Percentiles rank a stretch among this genome's conserved stretches.
Conservation (phyloP, 2,329 filamentous ascomycete genomes). For the Calycina herbarum region DNA sequence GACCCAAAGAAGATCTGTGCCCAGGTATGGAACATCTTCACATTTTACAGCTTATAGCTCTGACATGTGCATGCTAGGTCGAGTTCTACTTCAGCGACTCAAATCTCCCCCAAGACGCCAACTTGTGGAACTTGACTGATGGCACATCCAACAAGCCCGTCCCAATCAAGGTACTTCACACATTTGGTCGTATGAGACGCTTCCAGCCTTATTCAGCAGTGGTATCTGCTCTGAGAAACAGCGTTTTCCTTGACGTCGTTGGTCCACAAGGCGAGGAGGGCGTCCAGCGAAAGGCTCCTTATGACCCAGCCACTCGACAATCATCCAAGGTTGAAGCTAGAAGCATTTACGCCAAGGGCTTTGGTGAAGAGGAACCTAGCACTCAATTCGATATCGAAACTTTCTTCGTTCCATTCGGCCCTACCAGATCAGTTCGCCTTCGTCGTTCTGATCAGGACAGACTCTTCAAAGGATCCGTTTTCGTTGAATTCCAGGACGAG, state of each 20-base stretch:
- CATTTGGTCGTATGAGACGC: slow-evolving; percentile 93
- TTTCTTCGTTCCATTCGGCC: slow-evolving; percentile 81
- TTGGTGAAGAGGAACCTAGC: slow-evolving; percentile 77
- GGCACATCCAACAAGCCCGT: slow-evolving; percentile 82
- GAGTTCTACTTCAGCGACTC: slow-evolving; percentile 96
- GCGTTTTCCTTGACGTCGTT: slow-evolving; percentile 68
- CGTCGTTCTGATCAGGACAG: slow-evolving; percentile 68
- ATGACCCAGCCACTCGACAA: slow-evolving; percentile 59
- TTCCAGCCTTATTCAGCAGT: slow-evolving; percentile 83
- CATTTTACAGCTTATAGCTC: slow-evolving; percentile 6
- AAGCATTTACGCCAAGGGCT: slow-evolving; percentile 91
- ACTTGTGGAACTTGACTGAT: slow-evolving; percentile 75
- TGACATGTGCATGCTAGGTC: slow-evolving; percentile 54
- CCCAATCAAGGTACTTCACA: slow-evolving; percentile 72
- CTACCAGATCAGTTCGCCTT: slow-evolving; percentile 80
- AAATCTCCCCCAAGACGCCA: slow-evolving; percentile 86
- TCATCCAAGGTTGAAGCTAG: slow-evolving; percentile 53
- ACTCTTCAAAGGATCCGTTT: slow-evolving; percentile 93
- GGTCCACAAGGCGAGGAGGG: slow-evolving; percentile 72
- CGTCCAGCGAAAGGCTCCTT: slow-evolving; percentile 75
- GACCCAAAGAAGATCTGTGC: slow-evolving; percentile 67
- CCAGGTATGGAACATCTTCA: slow-evolving; percentile 49
- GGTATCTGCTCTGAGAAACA: slow-evolving; percentile 78
- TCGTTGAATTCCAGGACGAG: slow-evolving; percentile 84
- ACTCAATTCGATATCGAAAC: slow-evolving; percentile 94